phyloP scores from a whole-genome alignment of 1,284 basidiomycete species.

The Termitomyces sp. region DNA sequence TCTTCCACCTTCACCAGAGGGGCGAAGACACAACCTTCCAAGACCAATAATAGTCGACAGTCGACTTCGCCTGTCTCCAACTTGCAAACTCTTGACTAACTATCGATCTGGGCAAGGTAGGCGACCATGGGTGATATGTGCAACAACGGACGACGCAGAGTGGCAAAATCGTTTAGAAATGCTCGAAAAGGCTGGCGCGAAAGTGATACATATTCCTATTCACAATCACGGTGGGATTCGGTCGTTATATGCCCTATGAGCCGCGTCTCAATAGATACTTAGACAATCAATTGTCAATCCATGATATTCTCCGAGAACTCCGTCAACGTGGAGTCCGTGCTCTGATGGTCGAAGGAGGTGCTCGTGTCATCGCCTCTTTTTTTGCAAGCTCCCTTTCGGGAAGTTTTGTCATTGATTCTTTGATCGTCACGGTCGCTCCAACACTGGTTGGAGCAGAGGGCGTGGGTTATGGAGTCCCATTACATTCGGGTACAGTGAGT shows the following conservation, averaged over 20 bases:
- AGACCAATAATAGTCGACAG: slow-evolving; percentile 85
- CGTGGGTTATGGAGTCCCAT: slow-evolving; percentile 45
- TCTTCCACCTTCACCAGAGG: slow-evolving; percentile 40
- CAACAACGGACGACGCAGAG: slow-evolving; percentile 28
- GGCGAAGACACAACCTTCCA: slow-evolving; percentile 52
- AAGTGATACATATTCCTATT: slow-evolving; percentile 39
- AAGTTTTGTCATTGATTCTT: slow-evolving; percentile 50
- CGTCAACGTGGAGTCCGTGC: slow-evolving; percentile 54
- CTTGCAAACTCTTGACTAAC: slow-evolving; percentile 75
- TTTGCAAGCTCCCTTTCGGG: slow-evolving; percentile 34
- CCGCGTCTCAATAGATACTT: not conserved
- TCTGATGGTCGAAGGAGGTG: slow-evolving; percentile 96
- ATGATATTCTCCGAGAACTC: slow-evolving; percentile 49
- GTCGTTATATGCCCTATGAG: not conserved
- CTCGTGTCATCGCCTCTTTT: slow-evolving; percentile 77
- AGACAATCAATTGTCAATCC: slow-evolving; percentile 39
- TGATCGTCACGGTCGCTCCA: slow-evolving; percentile 84
- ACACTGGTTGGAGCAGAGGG: slow-evolving; percentile 72
- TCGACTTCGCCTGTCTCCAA: slow-evolving; percentile 58
- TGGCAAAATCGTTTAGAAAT: slow-evolving; percentile 37
- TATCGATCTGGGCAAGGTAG: slow-evolving; percentile 54
- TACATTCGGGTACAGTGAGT: slow-evolving; percentile 10
- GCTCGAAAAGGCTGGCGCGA: slow-evolving; percentile 53
- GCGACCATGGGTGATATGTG: slow-evolving; percentile 73
- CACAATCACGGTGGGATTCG: slow-evolving; percentile 19